Conservation (phyloP, 2,329 filamentous ascomycete species). For the Sphaerulina populicola region DNA sequence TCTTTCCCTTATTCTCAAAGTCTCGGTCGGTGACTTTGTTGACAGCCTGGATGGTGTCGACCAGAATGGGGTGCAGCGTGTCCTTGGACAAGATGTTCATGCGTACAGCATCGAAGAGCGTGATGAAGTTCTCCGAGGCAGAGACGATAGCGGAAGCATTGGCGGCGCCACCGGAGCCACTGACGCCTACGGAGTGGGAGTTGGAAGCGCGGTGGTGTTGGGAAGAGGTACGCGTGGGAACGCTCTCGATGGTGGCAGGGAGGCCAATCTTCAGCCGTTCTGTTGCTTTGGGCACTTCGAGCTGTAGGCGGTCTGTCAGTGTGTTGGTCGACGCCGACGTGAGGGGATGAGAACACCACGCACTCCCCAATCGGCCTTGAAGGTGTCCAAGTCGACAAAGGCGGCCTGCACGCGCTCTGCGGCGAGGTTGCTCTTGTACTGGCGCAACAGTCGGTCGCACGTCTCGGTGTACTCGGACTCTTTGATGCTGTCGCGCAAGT, state of each 20-base stretch:
- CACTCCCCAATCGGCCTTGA: constrained; percentile 89
- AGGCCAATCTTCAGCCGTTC: constrained; percentile 88
- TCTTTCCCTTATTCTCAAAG: constrained; percentile 92
- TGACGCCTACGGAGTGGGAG: constrained; percentile 17
- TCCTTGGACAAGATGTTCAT: constrained; percentile 90
- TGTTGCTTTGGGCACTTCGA: constrained; percentile 89
- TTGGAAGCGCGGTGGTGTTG: constrained; percentile 15
- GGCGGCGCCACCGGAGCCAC: constrained; percentile 20
- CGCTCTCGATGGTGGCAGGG: constrained; percentile 68
- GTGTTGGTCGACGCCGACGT: background rate
- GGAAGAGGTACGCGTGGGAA: constrained; percentile 36
- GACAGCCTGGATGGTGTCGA: constrained; percentile 92
- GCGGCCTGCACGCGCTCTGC: constrained; percentile 84
- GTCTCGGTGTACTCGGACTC: constrained; percentile 94
- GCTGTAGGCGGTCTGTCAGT: constrained; percentile 43
- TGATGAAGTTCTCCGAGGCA: constrained; percentile 97
- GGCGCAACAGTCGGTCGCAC: constrained; percentile 84
- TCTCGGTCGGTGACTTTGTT: constrained; percentile 94
- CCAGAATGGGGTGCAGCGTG: constrained; percentile 86
- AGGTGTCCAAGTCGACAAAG: constrained; percentile 81
- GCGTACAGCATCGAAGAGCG: constrained; percentile 88
- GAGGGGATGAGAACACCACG: constrained; percentile 31
- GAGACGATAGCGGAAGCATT: constrained; percentile 57
- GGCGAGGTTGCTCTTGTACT: constrained; percentile 89
- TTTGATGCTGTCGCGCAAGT: constrained; percentile 86